phyloP scores from a whole-genome alignment of 2,329 filamentous ascomycete genomes.

The Alternaria sp. region DNA sequence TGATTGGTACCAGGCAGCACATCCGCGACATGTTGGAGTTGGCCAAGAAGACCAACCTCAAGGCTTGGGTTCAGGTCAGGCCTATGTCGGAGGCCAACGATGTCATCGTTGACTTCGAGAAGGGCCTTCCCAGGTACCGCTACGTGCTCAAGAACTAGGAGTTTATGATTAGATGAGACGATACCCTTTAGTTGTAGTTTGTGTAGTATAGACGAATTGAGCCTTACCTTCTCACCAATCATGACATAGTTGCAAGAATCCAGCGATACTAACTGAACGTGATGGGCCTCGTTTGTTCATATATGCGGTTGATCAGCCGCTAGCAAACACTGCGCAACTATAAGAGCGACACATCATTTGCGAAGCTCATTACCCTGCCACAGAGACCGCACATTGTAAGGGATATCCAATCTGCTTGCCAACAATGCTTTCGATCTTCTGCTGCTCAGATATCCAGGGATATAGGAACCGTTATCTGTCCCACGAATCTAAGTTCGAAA shows the following conservation, averaged over 20 bases:
- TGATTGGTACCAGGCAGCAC: conserved; percentile 68
- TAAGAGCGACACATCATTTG: not conserved
- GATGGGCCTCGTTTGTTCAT: not conserved
- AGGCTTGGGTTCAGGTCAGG: conserved; percentile 52
- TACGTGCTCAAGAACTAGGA: conserved; percentile 45
- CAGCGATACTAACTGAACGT: no score
- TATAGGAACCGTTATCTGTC: conserved; percentile 19
- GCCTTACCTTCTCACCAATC: not conserved
- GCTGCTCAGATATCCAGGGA: conserved; percentile 14
- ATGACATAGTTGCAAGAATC: no score
- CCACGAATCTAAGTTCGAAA: conserved; percentile 32
- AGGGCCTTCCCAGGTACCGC: conserved; percentile 52
- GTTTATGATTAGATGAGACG: not conserved
- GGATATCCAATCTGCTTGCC: not conserved
- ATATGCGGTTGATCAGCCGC: rapidly evolving
- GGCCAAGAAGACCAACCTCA: conserved; percentile 47
- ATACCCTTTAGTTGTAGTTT: conserved; percentile 8
- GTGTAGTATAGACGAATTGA: not conserved
- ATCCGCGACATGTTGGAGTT: conserved; percentile 60
- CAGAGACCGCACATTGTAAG: not conserved
- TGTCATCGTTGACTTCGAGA: conserved; percentile 48
- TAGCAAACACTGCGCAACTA: not conserved
- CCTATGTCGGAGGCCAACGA: conserved; percentile 48
- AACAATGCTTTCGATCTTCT: conserved; percentile 30
- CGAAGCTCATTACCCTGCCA: not conserved